Conservation (phyloP, 108 stramenopile species). For the Skeletonema marinoi region DNA sequence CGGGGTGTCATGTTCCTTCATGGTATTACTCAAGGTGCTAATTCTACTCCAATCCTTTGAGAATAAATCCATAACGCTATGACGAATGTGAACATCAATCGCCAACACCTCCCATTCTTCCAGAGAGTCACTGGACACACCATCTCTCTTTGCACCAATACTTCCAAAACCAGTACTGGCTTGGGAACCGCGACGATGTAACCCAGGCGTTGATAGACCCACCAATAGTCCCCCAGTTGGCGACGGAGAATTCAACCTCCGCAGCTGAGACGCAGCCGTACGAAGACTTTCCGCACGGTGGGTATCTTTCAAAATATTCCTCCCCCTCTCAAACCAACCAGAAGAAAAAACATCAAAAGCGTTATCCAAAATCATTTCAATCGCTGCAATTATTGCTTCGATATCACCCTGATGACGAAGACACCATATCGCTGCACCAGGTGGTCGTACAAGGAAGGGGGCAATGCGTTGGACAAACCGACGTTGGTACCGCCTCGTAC, state of each 20-base stretch:
- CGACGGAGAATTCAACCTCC: constrained; percentile 48
- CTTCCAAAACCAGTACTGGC: neutral
- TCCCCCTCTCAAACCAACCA: constrained; percentile 85
- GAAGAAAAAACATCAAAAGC: constrained; percentile 71
- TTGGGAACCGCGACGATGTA: constrained; percentile 10
- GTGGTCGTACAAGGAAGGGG: constrained; percentile 78
- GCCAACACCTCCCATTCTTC: constrained; percentile 86
- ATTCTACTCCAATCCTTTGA: constrained; percentile 76
- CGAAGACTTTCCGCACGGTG: constrained; percentile 69
- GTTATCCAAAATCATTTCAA: constrained; percentile 83
- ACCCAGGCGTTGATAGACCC: constrained; percentile 18
- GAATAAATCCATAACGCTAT: constrained; percentile 71
- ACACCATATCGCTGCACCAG: constrained; percentile 81
- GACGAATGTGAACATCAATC: constrained; percentile 67
- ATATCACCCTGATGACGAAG: constrained; percentile 89
- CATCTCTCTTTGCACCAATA: constrained; percentile 11
- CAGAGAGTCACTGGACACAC: constrained; percentile 53
- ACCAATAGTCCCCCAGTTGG: constrained; percentile 35
- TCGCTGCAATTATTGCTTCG: constrained; percentile 81
- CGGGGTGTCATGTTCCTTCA: constrained; percentile 32
- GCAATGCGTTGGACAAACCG: constrained; percentile 88
- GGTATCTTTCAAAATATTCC: constrained; percentile 67
- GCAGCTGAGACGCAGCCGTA: constrained; percentile 64
- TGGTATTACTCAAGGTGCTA: constrained; percentile 30
- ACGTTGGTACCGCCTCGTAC: constrained; percentile 79